phyloP scores from a whole-genome alignment of 768 basidiomycete genomes.

The Trametes punicea region DNA sequence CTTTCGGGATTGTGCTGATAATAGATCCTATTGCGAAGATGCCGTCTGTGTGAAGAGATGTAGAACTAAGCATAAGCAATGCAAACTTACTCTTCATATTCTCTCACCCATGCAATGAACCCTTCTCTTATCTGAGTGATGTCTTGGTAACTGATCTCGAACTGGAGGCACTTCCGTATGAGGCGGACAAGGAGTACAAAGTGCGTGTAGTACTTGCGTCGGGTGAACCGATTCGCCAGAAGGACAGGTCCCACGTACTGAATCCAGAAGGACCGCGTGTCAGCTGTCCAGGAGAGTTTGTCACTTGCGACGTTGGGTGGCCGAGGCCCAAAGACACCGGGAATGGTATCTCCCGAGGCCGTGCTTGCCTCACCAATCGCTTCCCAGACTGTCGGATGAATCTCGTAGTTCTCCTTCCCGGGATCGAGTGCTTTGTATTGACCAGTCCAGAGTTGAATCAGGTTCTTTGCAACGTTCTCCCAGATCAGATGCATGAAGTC shows the following conservation, averaged over 20 bases:
- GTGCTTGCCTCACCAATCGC: slow-evolving; percentile 35
- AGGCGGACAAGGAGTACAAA: slow-evolving; percentile 39
- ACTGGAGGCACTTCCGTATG: slow-evolving; percentile 37
- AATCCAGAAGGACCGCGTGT: slow-evolving; percentile 40
- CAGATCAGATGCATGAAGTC: slow-evolving; percentile 51
- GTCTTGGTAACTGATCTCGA: slow-evolving; percentile 30
- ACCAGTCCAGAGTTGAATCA: slow-evolving; percentile 41
- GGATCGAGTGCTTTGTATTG: slow-evolving; percentile 39
- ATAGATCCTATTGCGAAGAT: slow-evolving; percentile 21
- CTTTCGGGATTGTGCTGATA: slow-evolving; percentile 27
- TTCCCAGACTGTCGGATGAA: slow-evolving; percentile 37
- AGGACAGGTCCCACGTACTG: slow-evolving; percentile 39
- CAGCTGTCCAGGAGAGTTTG: slow-evolving; percentile 31
- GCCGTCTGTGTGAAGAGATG: neutral
- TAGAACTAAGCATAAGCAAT: neutral
- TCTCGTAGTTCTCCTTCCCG: slow-evolving; percentile 28
- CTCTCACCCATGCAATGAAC: slow-evolving; percentile 35
- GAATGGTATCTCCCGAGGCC: slow-evolving; percentile 35
- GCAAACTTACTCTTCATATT: slow-evolving; percentile 37
- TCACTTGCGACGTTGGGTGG: slow-evolving; percentile 35
- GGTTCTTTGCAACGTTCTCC: slow-evolving; percentile 41
- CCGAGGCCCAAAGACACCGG: slow-evolving; percentile 35
- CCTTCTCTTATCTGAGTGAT: slow-evolving; percentile 29
- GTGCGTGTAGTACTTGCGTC: slow-evolving; percentile 38
- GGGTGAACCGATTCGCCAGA: slow-evolving; percentile 32